phyloP scores from a whole-genome alignment of 2,329 filamentous ascomycete species.

The Cercospora sp. region DNA sequence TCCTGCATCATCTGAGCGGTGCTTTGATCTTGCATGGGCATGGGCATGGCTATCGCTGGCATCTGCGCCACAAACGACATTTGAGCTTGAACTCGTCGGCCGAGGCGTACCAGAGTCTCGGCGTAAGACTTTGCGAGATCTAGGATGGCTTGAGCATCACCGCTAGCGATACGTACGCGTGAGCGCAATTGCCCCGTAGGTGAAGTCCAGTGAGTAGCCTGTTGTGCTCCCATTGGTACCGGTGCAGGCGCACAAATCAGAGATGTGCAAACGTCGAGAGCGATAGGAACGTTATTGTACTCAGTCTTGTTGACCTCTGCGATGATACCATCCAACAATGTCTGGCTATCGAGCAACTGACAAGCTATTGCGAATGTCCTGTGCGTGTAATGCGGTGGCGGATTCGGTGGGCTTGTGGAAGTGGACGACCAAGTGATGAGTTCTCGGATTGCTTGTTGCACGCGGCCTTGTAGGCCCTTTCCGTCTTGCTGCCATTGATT shows the following conservation, averaged over 20 bases:
- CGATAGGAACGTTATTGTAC: slow-evolving; percentile 59
- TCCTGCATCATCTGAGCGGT: slow-evolving; percentile 41
- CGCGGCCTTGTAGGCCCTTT: slow-evolving; percentile 36
- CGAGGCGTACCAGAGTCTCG: slow-evolving; percentile 43
- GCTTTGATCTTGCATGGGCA: slow-evolving; percentile 28
- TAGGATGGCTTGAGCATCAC: slow-evolving; percentile 55
- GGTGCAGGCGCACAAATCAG: slow-evolving; percentile 66
- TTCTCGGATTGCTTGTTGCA: slow-evolving; percentile 63
- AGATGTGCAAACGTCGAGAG: slow-evolving; percentile 68
- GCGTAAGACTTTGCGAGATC: slow-evolving; percentile 61
- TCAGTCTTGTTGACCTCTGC: slow-evolving; percentile 67
- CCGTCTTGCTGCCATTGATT: slow-evolving; percentile 59
- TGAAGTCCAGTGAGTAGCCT: slow-evolving; percentile 42
- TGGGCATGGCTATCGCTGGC: slow-evolving; percentile 32
- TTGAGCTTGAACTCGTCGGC: slow-evolving; percentile 38
- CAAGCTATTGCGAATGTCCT: slow-evolving; percentile 65
- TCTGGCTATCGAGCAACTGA: slow-evolving; percentile 62
- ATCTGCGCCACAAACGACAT: slow-evolving; percentile 65
- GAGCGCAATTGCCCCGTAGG: slow-evolving; percentile 35
- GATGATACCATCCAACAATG: slow-evolving; percentile 62
- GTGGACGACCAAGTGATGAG: slow-evolving; percentile 66
- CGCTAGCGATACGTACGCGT: slow-evolving; percentile 52
- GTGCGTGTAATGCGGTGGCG: slow-evolving; percentile 69
- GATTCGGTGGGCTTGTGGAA: slow-evolving; percentile 46
- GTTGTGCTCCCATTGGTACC: slow-evolving; percentile 32